These are phyloP conservation scores for Marchantia polymorpha DNA, from an alignment of 225 moss, liverwort and hornwort species.

Conservation along the genomic window DNA sequence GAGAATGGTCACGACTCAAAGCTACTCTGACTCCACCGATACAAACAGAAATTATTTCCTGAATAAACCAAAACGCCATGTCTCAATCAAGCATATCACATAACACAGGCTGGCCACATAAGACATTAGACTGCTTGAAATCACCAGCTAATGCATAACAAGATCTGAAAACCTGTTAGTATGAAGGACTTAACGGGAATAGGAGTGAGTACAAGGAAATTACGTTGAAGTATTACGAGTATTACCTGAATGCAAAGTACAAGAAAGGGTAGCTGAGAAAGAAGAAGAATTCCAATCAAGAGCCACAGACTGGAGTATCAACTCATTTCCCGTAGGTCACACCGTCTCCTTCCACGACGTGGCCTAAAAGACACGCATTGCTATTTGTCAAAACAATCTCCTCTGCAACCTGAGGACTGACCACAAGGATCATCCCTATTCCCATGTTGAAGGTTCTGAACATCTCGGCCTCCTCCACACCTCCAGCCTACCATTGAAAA, in stretches of 20 bases:
- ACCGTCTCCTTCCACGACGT: conserved; percentile 74
- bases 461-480: conserved; percentile 40
- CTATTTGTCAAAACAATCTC: conserved; percentile 49
- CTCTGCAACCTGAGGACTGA: conserved; percentile 49
- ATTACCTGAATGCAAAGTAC: background rate
- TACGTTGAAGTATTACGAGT: background rate
- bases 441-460: conserved; percentile 89
- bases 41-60: background rate
- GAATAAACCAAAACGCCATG: background rate
- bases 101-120: background rate
- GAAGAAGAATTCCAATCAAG: background rate
- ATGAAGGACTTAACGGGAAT: background rate
- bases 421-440: conserved; percentile 87
- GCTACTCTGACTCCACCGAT: background rate
- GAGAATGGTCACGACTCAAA: background rate
- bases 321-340: conserved; percentile 49
- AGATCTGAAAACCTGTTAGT: background rate
- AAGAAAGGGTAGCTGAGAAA: background rate
- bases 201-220: background rate
- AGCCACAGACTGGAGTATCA: background rate
- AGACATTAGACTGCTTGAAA: too few relatives aligned
- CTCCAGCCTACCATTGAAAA: background rate
- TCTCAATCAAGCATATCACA: too few relatives aligned
- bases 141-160: background rate
- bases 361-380: conserved; percentile 62